Base-by-base conservation (phyloP, 257 asterid genomes). In the Striga asiatica region DNA sequence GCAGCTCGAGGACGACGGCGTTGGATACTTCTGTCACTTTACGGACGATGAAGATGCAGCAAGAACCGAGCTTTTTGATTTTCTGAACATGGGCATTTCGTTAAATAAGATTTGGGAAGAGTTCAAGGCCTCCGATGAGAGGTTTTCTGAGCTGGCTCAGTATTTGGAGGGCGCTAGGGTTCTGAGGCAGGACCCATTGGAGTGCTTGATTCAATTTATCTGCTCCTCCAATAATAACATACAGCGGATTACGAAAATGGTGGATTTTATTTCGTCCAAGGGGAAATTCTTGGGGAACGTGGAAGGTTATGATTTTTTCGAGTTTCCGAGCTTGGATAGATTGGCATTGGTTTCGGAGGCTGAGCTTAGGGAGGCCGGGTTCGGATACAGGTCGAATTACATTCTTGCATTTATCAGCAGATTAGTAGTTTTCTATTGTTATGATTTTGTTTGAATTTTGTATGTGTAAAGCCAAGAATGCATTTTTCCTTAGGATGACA, bases 151-250 rank as follows among this genome's bases (percentile, higher is more conserved):
- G 69, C 75, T 86, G 68, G 83, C 95, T 2, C 17, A 28, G 51
- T 66, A 72, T 79, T 64, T 89, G 74, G 78, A 65, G 65, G 98
- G 98, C 38, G 96, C 94, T 62, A 81, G 98, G 78, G 98, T 89
- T 32, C 64, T 89, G 31, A 72, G 95, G 71, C 98, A 89, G 73
- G 94, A 83, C 10, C 96, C 96, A 11, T 62, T 89, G 71, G 98
- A 86, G 85, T 87, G 98, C 58, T 74, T 91, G 49, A 63, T 87
- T 62, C 98, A 89, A 62, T 91, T 91, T 56, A 81, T 91, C 70
- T 91, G 98, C 78, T 91, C 98, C 0, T 87, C 98, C 13, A 91
- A 91, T 62, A 91, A 91, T 60, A 78, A 86, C 57, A 91, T 91
- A 11, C 66, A 61, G 78, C 83, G 98, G 70, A 91, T 91, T 71